Percentiles rank a stretch among this genome's conserved stretches.
Conservation (phyloP, 176 grass and related monocot species). For the Zoysia japonica region DNA sequence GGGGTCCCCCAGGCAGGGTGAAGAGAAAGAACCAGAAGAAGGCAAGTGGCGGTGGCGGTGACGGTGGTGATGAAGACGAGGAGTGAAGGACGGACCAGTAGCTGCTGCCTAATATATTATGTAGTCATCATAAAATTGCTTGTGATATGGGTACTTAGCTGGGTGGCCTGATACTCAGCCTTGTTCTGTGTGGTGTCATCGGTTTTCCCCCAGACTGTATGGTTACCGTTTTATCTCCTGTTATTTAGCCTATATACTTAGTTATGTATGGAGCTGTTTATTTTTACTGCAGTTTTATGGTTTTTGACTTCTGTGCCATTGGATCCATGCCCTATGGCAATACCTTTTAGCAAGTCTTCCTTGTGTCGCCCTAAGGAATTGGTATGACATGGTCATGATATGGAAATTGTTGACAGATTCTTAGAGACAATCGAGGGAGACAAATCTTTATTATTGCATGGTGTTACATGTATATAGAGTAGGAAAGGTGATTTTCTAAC, state of each 20-base stretch:
- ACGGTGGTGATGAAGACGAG: conserved; percentile 56
- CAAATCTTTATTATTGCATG: no score
- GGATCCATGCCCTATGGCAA: background rate
- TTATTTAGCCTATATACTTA: conserved; percentile 11
- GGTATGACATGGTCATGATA: background rate
- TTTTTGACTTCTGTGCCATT: background rate
- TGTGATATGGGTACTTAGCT: conserved; percentile 32
- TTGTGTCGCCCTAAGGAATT: background rate
- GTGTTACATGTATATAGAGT: no score
- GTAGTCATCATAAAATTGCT: conserved; percentile 28
- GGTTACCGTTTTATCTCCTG: background rate
- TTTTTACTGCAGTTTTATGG: background rate
- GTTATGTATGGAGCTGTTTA: conserved; percentile 16
- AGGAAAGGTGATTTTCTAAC: no score
- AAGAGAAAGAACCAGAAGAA: conserved; percentile 67
- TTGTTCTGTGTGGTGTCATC: background rate
- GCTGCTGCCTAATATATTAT: conserved; percentile 26
- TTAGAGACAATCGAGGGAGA: no score
- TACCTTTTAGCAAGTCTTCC: background rate
- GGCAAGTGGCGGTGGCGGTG: conserved; percentile 28
- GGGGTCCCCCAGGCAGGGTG: conserved; percentile 52
- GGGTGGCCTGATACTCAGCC: background rate
- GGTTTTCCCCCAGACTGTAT: conserved; percentile 14
- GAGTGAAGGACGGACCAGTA: conserved; percentile 37
- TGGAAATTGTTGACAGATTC: no score